These are phyloP conservation scores for Coemansia sp. DNA, from an alignment of 192 early-diverging fungal species.

Conservation along the genomic window DNA sequence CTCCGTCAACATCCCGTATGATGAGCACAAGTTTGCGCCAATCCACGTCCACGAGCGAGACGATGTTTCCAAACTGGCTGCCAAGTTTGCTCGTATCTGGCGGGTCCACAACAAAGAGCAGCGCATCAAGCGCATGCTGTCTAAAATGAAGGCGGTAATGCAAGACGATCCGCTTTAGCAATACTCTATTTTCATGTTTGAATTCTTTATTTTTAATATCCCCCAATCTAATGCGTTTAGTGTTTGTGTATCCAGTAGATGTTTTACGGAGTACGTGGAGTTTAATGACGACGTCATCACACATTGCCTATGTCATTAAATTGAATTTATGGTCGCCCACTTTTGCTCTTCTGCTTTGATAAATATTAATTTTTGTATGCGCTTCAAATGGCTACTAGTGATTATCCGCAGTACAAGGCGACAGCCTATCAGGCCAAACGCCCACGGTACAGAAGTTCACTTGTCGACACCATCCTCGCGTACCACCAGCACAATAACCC, in stretches of 20 bases:
- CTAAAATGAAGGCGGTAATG: constrained; percentile 37
- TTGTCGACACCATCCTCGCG: constrained; percentile 24
- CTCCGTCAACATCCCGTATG: constrained; percentile 45
- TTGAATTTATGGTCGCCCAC: no score
- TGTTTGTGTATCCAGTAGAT: not conserved
- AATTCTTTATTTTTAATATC: not conserved
- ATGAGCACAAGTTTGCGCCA: constrained; percentile 35
- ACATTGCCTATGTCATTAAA: no score
- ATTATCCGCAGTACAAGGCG: constrained; percentile 19
- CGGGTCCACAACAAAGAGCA: constrained; percentile 46
- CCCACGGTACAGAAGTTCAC: constrained; percentile 30
- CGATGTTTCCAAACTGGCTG: constrained; percentile 36
- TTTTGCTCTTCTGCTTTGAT: no score
- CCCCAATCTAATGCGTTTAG: not conserved
- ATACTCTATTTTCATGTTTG: not conserved
- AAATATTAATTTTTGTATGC: no score
- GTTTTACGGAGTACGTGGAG: no score
- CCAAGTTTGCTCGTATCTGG: constrained; percentile 49
- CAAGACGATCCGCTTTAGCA: constrained; percentile 26
- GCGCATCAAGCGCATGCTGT: constrained; percentile 40
- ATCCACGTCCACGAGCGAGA: constrained; percentile 52
- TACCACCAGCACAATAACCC: constrained; percentile 34
- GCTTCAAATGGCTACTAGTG: constrained; percentile 30
- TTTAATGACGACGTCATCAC: no score
- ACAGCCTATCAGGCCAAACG: constrained; percentile 34